A percentile compares a stretch with the other conserved stretches of the same genome.
phyloP scores from a whole-genome alignment of 306 rosid genomes.

The Rosa chinensis region DNA sequence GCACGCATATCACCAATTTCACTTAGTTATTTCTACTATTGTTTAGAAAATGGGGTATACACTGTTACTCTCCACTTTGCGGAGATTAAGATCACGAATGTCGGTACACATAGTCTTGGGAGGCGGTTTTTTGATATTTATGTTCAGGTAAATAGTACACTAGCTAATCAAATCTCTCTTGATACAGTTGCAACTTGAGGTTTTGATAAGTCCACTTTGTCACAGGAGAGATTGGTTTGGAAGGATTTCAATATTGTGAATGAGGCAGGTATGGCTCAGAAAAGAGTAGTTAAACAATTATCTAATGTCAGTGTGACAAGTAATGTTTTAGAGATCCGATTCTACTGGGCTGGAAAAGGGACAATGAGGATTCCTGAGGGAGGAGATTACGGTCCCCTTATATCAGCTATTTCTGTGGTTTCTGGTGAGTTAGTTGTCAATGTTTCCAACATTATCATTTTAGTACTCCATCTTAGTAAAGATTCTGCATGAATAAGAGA shows the following conservation, averaged over 20 bases:
- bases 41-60: slow-evolving; percentile 40
- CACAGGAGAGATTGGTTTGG: slow-evolving; percentile 44
- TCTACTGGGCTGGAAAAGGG: slow-evolving; percentile 60
- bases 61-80: slow-evolving; percentile 41
- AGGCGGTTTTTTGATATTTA: slow-evolving; percentile 42
- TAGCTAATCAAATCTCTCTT: slow-evolving; percentile 8
- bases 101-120: slow-evolving; percentile 23
- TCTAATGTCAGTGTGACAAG: slow-evolving; percentile 33
- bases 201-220: slow-evolving; percentile 20
- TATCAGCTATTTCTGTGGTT: slow-evolving; percentile 60
- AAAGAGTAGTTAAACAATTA: slow-evolving; percentile 27
- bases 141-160: slow-evolving; percentile 49
- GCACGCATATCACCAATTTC: slow-evolving; percentile 41
- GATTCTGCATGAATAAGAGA: not conserved
- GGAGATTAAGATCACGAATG: slow-evolving; percentile 32
- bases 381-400: slow-evolving; percentile 60
- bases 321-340: slow-evolving; percentile 48
- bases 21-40: slow-evolving; percentile 38
- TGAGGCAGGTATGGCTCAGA: slow-evolving; percentile 37
- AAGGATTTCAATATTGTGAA: slow-evolving; percentile 48
- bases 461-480: not conserved
- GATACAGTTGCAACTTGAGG: slow-evolving; percentile 13
- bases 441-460: not conserved
- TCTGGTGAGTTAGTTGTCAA: slow-evolving; percentile 38
- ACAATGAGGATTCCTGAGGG: slow-evolving; percentile 41